phyloP scores from a whole-genome alignment of 2,329 filamentous ascomycete genomes.

The Rasamsonia emersonii region DNA sequence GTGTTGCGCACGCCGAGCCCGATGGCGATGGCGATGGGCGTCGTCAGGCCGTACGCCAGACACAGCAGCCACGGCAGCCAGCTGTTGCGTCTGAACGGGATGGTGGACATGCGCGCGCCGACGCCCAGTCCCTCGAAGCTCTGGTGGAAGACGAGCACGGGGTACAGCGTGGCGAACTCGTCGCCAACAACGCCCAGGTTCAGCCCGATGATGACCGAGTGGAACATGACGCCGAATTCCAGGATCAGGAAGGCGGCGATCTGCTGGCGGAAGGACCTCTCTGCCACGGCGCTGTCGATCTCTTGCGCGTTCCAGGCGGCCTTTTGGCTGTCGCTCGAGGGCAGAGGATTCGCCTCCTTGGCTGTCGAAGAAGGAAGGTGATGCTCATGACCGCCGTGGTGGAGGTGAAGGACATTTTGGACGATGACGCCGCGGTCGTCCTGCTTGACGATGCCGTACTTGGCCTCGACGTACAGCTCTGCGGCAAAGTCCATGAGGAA shows the following conservation, averaged over 20 bases:
- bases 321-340: slow-evolving; percentile 2
- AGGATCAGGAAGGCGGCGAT: slow-evolving; percentile 38
- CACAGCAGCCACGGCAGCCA: slow-evolving; percentile 46
- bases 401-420: slow-evolving; percentile 12
- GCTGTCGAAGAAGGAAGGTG: background rate
- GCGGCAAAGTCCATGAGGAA: slow-evolving; percentile 45
- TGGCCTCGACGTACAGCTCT: slow-evolving; percentile 43
- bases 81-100: slow-evolving; percentile 39
- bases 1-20: slow-evolving; percentile 41
- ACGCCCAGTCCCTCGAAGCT: slow-evolving; percentile 57
- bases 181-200: slow-evolving; percentile 51
- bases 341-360: slow-evolving; percentile 3
- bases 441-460: slow-evolving; percentile 30
- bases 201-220: slow-evolving; percentile 56
- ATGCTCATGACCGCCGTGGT: slow-evolving; percentile 7
- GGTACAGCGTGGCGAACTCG: slow-evolving; percentile 51
- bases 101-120: slow-evolving; percentile 50
- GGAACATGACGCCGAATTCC: slow-evolving; percentile 56
- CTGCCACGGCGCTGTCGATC: slow-evolving; percentile 8
- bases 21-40: slow-evolving; percentile 42
- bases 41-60: slow-evolving; percentile 43
- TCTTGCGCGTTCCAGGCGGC: slow-evolving; percentile 2
- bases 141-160: slow-evolving; percentile 56
- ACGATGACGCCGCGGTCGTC: slow-evolving; percentile 13
- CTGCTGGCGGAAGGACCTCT: slow-evolving; percentile 27